Percentiles rank a stretch among this genome's conserved stretches.
Conservation (phyloP, 2,329 filamentous ascomycete species). For the Huntiella decipiens region DNA sequence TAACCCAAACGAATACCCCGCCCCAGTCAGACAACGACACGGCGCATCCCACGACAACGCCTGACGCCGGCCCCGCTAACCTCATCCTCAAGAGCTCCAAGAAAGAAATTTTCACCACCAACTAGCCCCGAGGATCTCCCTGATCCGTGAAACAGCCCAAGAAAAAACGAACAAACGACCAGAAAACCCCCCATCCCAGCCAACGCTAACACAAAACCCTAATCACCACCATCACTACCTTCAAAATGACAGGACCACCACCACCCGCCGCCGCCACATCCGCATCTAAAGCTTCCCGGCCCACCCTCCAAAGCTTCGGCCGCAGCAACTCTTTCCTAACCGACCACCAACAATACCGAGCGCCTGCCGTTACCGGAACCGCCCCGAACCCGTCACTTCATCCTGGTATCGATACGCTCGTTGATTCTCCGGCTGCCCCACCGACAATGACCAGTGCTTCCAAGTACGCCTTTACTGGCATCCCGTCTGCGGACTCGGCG, state of each 20-base stretch:
- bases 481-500: conserved; percentile 40
- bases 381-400: conserved; percentile 30
- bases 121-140: not conserved
- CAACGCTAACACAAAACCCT: not conserved
- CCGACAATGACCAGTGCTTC: not conserved
- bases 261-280: conserved; percentile 1
- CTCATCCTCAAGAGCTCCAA: no score
- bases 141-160: not conserved
- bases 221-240: not conserved
- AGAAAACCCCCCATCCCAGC: not conserved
- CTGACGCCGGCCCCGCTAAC: no score
- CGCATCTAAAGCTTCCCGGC: conserved; percentile 20
- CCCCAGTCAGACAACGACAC: no score
- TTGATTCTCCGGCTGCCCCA: conserved; percentile 30
- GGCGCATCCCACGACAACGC: no score
- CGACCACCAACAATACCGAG: conserved; percentile 45
- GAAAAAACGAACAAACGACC: not conserved
- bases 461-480: conserved; percentile 31
- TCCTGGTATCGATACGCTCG: conserved; percentile 45
- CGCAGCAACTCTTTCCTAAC: conserved; percentile 39
- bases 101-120: no score
- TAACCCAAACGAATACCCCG: not conserved
- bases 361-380: conserved; percentile 35
- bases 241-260: not conserved
- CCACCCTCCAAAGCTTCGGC: conserved; percentile 33